These are phyloP conservation scores for Didymella pomorum DNA, from an alignment of 2,329 filamentous ascomycete genomes.

Conservation along the genomic window DNA sequence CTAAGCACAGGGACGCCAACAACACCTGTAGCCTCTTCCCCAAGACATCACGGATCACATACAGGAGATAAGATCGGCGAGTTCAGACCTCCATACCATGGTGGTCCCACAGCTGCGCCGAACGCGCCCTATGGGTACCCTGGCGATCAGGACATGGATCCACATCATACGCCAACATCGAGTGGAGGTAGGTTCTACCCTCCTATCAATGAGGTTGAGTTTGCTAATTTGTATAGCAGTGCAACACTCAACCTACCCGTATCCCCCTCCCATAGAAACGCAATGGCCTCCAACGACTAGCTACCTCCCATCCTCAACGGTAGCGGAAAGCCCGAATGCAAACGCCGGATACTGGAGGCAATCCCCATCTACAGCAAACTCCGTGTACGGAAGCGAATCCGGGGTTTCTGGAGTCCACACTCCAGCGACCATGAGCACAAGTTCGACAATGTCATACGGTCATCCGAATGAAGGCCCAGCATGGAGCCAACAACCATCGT, in stretches of 20 bases:
- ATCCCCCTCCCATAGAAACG: conserved; percentile 47
- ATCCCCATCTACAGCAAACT: conserved; percentile 46
- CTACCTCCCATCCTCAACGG: conserved; percentile 47
- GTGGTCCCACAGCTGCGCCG: conserved; percentile 21
- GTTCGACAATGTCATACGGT: conserved; percentile 48
- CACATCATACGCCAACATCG: conserved; percentile 32
- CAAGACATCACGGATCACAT: conserved; percentile 42
- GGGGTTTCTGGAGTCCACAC: conserved; percentile 47
- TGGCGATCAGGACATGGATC: conserved; percentile 39
- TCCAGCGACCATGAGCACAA: conserved; percentile 46
- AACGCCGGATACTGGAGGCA: conserved; percentile 47
- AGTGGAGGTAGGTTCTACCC: conserved; percentile 38
- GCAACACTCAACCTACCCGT: conserved; percentile 45
- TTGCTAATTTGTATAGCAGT: conserved; percentile 38
- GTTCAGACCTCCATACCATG: conserved; percentile 40
- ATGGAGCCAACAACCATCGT: conserved; percentile 38
- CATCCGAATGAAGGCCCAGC: conserved; percentile 39
- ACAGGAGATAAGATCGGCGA: conserved; percentile 44
- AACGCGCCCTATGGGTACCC: conserved; percentile 37
- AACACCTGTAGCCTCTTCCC: conserved; percentile 60
- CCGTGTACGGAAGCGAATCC: conserved; percentile 48
- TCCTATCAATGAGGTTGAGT: neutral
- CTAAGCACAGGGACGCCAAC: conserved; percentile 52
- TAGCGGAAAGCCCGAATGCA: conserved; percentile 45
- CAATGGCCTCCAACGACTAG: conserved; percentile 46